These are phyloP conservation scores for Backusella westeae DNA, from an alignment of 192 early-diverging fungal genomes.

Conservation along the genomic window DNA sequence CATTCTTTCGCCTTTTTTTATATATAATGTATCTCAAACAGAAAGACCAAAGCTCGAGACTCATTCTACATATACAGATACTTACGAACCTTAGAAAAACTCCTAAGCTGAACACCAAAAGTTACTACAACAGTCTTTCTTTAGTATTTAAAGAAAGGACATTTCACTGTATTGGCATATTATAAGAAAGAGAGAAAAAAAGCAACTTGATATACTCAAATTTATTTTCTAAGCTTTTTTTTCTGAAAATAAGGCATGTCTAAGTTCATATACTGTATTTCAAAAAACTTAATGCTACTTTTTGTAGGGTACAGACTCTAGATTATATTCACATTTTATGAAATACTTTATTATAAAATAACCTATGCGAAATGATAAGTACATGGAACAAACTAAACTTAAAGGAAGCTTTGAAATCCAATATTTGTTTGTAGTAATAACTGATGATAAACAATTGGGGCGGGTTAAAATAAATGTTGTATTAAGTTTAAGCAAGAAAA, in stretches of 20 bases:
- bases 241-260: neutral
- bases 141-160: neutral
- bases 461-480: too few relatives aligned
- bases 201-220: neutral
- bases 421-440: neutral
- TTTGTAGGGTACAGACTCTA: neutral
- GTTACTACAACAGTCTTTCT: too few relatives aligned
- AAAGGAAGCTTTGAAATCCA: neutral
- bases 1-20: neutral
- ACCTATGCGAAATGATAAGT: neutral
- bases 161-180: neutral
- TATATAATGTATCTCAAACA: too few relatives aligned
- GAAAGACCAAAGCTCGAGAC: neutral
- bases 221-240: neutral
- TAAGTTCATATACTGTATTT: neutral
- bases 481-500: neutral
- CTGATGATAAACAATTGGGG: too few relatives aligned
- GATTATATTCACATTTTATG: neutral
- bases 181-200: neutral
- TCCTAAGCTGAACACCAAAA: too few relatives aligned
- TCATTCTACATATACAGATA: neutral
- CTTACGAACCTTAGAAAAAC: neutral
- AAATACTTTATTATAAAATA: neutral
- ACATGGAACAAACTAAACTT: neutral
- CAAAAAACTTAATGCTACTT: neutral